A percentile compares a stretch with the other conserved stretches of the same genome.
Conservation (phyloP, 768 basidiomycete species). For the Phanerodontia chrysosporium region DNA sequence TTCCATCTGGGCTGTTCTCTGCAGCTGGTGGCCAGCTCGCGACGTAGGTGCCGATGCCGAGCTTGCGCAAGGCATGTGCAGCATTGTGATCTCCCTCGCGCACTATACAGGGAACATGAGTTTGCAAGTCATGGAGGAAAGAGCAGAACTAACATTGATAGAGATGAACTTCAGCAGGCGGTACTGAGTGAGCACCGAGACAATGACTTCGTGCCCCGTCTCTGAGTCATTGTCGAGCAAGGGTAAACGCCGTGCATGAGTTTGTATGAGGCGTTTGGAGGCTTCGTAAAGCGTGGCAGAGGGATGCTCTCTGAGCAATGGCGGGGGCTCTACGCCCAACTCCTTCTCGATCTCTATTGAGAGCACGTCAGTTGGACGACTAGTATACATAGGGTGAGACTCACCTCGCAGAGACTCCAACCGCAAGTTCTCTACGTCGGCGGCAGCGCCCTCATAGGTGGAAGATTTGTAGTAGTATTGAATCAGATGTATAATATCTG, state of each 20-base stretch:
- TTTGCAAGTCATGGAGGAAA: not conserved
- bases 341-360: constrained; percentile 84
- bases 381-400: constrained; percentile 24
- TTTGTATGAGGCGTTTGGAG: constrained; percentile 84
- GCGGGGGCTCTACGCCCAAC: constrained; percentile 89
- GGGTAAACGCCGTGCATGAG: constrained; percentile 91
- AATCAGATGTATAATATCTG: constrained; percentile 98
- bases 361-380: too few relatives aligned
- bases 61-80: constrained; percentile 79
- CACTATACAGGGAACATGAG: constrained; percentile 47
- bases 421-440: constrained; percentile 90
- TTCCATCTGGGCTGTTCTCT: constrained; percentile 46
- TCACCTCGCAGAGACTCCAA: constrained; percentile 85
- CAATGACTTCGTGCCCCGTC: constrained; percentile 92
- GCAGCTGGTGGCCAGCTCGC: constrained; percentile 37
- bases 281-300: constrained; percentile 86
- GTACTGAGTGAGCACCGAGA: constrained; percentile 95
- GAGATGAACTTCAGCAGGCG: constrained; percentile 97
- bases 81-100: constrained; percentile 73
- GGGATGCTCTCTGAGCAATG: constrained; percentile 86
- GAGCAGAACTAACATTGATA: constrained; percentile 71
- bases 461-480: constrained; percentile 93
- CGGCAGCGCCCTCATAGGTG: constrained; percentile 77
- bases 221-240: constrained; percentile 90
- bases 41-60: constrained; percentile 94